phyloP scores from a whole-genome alignment of 345 rosid species.

The Citrus glauca region DNA sequence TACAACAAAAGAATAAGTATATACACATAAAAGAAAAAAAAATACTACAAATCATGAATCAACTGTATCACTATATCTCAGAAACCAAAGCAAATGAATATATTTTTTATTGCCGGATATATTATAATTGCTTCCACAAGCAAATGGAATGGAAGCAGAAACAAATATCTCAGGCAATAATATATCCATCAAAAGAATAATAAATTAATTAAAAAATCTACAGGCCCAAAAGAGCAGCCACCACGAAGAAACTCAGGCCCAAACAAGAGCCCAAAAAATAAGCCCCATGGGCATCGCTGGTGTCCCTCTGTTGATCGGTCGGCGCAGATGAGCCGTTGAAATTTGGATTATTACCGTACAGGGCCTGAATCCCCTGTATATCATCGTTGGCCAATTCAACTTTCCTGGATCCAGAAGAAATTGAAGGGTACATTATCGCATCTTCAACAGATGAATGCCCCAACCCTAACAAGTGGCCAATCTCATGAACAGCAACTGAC shows the following conservation, averaged over 20 bases:
- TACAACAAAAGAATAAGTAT: not conserved
- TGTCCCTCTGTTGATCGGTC: slow-evolving; percentile 44
- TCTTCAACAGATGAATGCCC: slow-evolving; percentile 83
- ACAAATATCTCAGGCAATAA: not conserved
- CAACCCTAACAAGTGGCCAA: slow-evolving; percentile 87
- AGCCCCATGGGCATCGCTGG: slow-evolving; percentile 32
- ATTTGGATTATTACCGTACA: slow-evolving; percentile 83
- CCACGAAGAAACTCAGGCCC: slow-evolving; percentile 18
- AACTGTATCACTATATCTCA: too few species aligned
- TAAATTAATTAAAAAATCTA: slow-evolving; percentile 9
- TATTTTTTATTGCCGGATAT: not conserved
- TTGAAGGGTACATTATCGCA: slow-evolving; percentile 83
- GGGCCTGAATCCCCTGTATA: slow-evolving; percentile 54
- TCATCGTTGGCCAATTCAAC: slow-evolving; percentile 64
- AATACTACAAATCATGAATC: not conserved
- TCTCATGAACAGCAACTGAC: slow-evolving; percentile 93
- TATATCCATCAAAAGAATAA: not conserved
- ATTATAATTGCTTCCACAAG: not conserved
- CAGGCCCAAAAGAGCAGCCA: slow-evolving; percentile 33
- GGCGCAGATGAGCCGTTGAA: slow-evolving; percentile 45
- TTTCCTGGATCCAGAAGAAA: slow-evolving; percentile 55
- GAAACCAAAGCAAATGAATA: not conserved
- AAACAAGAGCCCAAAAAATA: slow-evolving; percentile 13
- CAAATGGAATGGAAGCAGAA: not conserved
- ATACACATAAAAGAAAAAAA: not conserved